Percentiles rank a stretch among this genome's conserved stretches.
These are phyloP conservation scores for Huiozyma sinensis DNA, from an alignment of 805 yeast genomes.

Conservation along the genomic window DNA sequence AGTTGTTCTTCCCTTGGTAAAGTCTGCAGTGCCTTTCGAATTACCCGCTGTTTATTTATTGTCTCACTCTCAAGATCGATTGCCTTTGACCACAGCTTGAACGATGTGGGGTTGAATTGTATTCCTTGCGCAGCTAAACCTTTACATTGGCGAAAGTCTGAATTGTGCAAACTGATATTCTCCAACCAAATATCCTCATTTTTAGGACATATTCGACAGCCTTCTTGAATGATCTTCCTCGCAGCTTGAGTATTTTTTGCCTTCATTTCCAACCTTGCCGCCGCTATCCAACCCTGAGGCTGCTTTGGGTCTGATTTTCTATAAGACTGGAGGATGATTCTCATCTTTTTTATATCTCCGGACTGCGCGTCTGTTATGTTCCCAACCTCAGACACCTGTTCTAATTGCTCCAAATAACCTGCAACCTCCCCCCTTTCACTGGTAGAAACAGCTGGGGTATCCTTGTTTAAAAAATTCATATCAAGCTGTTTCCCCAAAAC, in stretches of 20 bases:
- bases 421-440: constrained; percentile 16
- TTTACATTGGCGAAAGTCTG: constrained; percentile 38
- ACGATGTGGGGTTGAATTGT: constrained; percentile 41
- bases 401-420: constrained; percentile 33
- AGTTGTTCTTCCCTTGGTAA: constrained; percentile 46
- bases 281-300: constrained; percentile 76
- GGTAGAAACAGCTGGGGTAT: constrained; percentile 12
- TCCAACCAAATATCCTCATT: constrained; percentile 79
- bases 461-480: constrained; percentile 11
- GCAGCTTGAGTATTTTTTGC: constrained; percentile 50
- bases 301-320: constrained; percentile 63
- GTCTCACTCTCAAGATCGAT: constrained; percentile 50
- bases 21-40: constrained; percentile 62
- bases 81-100: constrained; percentile 66
- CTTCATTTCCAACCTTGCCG: constrained; percentile 67
- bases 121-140: constrained; percentile 58
- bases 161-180: constrained; percentile 47
- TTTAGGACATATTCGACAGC: constrained; percentile 56
- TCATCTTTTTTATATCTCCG: constrained; percentile 50
- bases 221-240: constrained; percentile 52
- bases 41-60: constrained; percentile 41
- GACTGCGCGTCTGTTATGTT: constrained; percentile 20
- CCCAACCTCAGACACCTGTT: constrained; percentile 4
- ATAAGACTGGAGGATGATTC: constrained; percentile 54
- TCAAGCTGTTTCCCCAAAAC: constrained; percentile 48